Conservation (phyloP, 2,329 filamentous ascomycete genomes). For the Penicillium olsonii region DNA sequence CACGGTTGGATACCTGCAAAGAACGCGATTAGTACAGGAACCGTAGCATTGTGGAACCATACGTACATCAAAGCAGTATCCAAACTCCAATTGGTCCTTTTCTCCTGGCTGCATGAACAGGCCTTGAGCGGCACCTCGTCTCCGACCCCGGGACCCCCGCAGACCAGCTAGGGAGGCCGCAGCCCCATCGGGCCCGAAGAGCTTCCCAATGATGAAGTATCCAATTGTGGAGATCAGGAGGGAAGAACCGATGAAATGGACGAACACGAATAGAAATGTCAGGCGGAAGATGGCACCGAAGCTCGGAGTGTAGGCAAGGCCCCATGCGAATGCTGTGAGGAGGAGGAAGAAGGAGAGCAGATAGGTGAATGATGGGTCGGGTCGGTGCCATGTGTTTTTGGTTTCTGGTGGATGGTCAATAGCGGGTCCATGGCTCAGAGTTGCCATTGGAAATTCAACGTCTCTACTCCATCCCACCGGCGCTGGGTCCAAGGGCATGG, state of each 20-base stretch:
- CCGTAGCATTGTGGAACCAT: not conserved
- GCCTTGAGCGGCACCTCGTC: slow-evolving; percentile 54
- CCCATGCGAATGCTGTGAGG: slow-evolving; percentile 59
- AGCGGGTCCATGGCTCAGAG: not conserved
- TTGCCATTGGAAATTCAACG: not conserved
- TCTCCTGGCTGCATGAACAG: slow-evolving; percentile 59
- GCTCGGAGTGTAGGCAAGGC: slow-evolving; percentile 54
- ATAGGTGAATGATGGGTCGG: slow-evolving; percentile 70
- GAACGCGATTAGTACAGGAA: not conserved
- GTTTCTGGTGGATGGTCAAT: slow-evolving; percentile 53
- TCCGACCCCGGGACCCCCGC: slow-evolving; percentile 47
- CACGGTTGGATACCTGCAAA: slow-evolving; percentile 61
- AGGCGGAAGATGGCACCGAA: slow-evolving; percentile 51
- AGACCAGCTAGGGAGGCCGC: slow-evolving; percentile 49
- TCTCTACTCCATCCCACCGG: too few relatives aligned
- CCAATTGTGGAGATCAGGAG: slow-evolving; percentile 62
- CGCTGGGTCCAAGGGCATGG: too few relatives aligned
- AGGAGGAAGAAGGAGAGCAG: slow-evolving; percentile 67
- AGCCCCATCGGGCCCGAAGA: slow-evolving; percentile 58
- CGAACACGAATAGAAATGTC: slow-evolving; percentile 51
- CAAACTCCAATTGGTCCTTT: slow-evolving; percentile 66
- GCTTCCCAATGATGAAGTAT: slow-evolving; percentile 64
- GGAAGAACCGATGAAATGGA: slow-evolving; percentile 64
- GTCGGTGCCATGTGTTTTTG: slow-evolving; percentile 69
- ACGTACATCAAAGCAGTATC: slow-evolving; percentile 69